Conservation (phyloP, 257 asterid genomes). For the Striga asiatica region DNA sequence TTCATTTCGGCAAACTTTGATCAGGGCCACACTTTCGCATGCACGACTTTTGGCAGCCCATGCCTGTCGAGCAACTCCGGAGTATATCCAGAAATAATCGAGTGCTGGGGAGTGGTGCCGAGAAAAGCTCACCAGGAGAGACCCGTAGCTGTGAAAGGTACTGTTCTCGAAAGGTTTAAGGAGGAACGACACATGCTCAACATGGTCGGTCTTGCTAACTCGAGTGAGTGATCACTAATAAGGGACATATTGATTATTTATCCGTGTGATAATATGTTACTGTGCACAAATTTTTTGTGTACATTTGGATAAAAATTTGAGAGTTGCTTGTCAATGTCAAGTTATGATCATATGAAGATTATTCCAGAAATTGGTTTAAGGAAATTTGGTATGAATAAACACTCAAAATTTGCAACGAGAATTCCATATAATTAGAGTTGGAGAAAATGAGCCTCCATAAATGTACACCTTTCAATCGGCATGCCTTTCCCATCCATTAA, state of each 20-base stretch:
- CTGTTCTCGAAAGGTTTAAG: conserved; percentile 73
- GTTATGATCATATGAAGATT: too few species aligned
- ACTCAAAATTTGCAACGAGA: too few species aligned
- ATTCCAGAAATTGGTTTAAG: too few species aligned
- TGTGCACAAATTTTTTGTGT: neutral
- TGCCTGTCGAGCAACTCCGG: conserved; percentile 39
- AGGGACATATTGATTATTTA: too few species aligned
- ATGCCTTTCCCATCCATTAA: too few species aligned
- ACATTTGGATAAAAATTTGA: too few species aligned
- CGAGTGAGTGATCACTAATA: conserved; percentile 61
- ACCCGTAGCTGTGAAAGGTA: conserved; percentile 35
- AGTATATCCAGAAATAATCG: conserved; percentile 58
- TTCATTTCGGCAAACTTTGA: conserved; percentile 78
- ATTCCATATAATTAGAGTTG: too few species aligned
- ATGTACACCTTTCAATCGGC: too few species aligned
- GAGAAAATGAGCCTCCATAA: too few species aligned
- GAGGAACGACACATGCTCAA: conserved; percentile 91
- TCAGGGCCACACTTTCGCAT: conserved; percentile 61
- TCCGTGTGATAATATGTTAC: neutral
- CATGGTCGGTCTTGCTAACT: conserved; percentile 84
- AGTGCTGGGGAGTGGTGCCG: conserved; percentile 68
- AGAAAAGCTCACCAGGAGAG: conserved; percentile 29
- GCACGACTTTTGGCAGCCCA: conserved; percentile 80
- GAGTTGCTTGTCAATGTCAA: too few species aligned
- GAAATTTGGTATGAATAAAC: too few species aligned